Percentiles rank a stretch among this genome's conserved stretches.
Conservation (phyloP, 352 stramenopile species). For the Phytophthora tubulina region DNA sequence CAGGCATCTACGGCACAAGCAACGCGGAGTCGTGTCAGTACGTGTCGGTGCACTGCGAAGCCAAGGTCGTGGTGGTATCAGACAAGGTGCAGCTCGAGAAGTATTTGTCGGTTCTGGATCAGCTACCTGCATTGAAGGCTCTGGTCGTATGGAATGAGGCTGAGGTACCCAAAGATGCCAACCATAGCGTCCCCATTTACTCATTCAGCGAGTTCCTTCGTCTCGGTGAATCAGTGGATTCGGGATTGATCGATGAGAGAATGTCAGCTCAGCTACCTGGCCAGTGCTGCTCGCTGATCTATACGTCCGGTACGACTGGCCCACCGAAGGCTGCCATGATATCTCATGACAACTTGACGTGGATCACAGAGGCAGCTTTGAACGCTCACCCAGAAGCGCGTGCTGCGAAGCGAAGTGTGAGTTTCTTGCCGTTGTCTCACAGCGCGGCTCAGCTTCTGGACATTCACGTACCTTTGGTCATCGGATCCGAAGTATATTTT, state of each 20-base stretch:
- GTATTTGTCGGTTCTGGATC: constrained; percentile 67
- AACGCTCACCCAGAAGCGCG: constrained; percentile 57
- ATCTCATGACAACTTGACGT: constrained; percentile 81
- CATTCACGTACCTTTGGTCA: constrained; percentile 72
- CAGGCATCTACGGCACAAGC: constrained; percentile 89
- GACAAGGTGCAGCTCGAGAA: constrained; percentile 73
- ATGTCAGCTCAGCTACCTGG: constrained; percentile 61
- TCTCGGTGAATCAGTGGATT: constrained; percentile 49
- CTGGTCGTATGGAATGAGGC: constrained; percentile 75
- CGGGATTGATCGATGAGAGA: constrained; percentile 43
- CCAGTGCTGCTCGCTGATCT: constrained; percentile 88
- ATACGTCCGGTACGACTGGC: constrained; percentile 89
- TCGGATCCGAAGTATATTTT: constrained; percentile 82
- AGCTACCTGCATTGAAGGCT: constrained; percentile 77
- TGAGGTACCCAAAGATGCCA: constrained; percentile 28
- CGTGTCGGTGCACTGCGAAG: constrained; percentile 78
- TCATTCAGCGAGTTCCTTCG: constrained; percentile 64
- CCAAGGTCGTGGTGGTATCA: constrained; percentile 82
- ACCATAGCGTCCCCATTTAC: constrained; percentile 63
- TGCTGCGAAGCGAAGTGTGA: constrained; percentile 70
- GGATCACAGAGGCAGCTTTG: constrained; percentile 60
- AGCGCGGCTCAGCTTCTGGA: constrained; percentile 80
- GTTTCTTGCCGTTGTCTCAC: constrained; percentile 87
- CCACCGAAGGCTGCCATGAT: constrained; percentile 75
- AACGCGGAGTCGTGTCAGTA: constrained; percentile 75